Evolutionary conservation across 495 filamentous ascomycete species (phyloP).

Genomic region (Penicillium crystallinum): DNA sequence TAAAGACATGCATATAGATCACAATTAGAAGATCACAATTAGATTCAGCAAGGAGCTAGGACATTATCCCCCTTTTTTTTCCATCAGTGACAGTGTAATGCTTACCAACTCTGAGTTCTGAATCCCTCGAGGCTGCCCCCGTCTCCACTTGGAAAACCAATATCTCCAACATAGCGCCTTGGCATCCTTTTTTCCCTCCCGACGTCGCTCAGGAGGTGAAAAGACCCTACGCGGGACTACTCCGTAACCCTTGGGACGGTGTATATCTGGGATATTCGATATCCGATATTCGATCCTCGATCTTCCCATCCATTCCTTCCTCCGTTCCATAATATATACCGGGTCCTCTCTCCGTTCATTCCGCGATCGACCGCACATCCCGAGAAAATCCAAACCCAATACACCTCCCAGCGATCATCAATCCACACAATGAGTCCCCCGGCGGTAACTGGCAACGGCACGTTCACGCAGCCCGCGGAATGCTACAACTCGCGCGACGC

Average conservation of each 20-base stretch:
- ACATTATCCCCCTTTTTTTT: neutral
- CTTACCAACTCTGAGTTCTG: too few species aligned
- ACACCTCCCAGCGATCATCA: neutral
- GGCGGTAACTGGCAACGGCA: neutral
- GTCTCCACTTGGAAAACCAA: slow-evolving; percentile 7
- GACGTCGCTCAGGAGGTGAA: neutral
- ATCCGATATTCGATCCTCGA: too few species aligned
- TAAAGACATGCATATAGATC: neutral
- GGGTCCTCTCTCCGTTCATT: neutral
- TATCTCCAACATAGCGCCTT: slow-evolving; percentile 4
- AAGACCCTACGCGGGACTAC: neutral
- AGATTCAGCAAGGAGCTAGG: too few species aligned
- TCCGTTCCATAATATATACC: neutral
- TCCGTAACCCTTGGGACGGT: too few species aligned
- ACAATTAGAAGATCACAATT: too few species aligned
- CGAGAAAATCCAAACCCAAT: neutral
- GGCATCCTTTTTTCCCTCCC: neutral
- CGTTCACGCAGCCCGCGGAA: slow-evolving; percentile 7
- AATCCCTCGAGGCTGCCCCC: too few species aligned
- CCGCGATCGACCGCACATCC: neutral
- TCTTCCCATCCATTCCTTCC: too few species aligned
- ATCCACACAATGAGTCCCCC: neutral
- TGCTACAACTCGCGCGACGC: slow-evolving; percentile 12
- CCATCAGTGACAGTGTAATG: too few species aligned
- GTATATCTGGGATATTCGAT: too few species aligned